phyloP scores from a whole-genome alignment of 1,284 basidiomycete genomes.

The Neolentinus lepideus region DNA sequence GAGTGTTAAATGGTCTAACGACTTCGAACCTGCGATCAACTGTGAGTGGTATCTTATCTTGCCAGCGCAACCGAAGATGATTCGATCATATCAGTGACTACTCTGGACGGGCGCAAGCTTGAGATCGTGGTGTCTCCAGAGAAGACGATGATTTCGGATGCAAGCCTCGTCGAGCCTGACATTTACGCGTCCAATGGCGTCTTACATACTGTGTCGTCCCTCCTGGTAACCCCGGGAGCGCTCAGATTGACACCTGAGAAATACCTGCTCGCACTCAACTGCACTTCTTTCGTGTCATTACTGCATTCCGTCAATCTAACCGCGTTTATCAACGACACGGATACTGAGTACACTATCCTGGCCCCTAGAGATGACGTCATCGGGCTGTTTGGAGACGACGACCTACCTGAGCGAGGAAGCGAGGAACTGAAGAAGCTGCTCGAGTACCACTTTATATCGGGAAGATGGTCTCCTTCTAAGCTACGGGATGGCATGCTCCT shows the following conservation, averaged over 20 bases:
- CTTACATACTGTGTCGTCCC: conserved; percentile 79
- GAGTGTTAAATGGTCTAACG: conserved; percentile 57
- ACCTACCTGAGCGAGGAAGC: conserved; percentile 58
- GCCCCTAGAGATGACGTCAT: conserved; percentile 89
- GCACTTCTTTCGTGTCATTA: conserved; percentile 84
- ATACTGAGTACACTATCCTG: conserved; percentile 72
- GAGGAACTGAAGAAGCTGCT: conserved; percentile 61
- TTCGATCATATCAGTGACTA: conserved; percentile 43
- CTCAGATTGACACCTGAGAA: conserved; percentile 90
- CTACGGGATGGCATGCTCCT: conserved; percentile 71
- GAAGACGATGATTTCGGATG: conserved; percentile 57
- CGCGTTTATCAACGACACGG: conserved; percentile 71
- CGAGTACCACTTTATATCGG: conserved; percentile 85
- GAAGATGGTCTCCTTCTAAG: conserved; percentile 62
- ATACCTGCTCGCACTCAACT: conserved; percentile 84
- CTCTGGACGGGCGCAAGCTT: conserved; percentile 63
- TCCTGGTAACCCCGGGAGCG: conserved; percentile 74
- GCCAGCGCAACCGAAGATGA: neutral
- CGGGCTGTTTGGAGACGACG: conserved; percentile 40
- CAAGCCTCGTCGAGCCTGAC: conserved; percentile 64
- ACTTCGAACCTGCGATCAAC: conserved; percentile 45
- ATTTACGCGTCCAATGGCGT: conserved; percentile 95
- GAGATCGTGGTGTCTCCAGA: conserved; percentile 47
- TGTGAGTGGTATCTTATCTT: conserved; percentile 32
- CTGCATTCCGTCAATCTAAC: conserved; percentile 79